A percentile compares a stretch with the other conserved stretches of the same genome.
These are phyloP conservation scores for Plasmodium fragile DNA, from an alignment of 169 alveolate genomes.

Conservation along the genomic window DNA sequence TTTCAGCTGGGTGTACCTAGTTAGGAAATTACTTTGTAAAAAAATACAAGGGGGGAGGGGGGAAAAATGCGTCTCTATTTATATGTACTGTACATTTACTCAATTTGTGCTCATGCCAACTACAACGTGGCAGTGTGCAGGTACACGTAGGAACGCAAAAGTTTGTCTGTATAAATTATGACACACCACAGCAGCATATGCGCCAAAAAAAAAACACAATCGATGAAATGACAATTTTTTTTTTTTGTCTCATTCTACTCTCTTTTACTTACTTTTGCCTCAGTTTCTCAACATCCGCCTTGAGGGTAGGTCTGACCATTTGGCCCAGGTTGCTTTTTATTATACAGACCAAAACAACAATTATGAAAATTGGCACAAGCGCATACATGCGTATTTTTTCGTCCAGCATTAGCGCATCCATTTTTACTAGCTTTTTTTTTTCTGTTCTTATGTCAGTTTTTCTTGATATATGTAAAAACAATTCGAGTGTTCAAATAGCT, in stretches of 20 bases:
- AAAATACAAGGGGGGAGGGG: neutral
- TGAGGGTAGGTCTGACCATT: conserved; percentile 27
- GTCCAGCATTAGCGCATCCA: conserved; percentile 80
- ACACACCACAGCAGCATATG: neutral
- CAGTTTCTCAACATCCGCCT: conserved; percentile 65
- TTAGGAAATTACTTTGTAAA: conserved; percentile 31
- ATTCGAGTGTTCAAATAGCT: neutral
- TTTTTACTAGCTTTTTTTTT: conserved; percentile 11
- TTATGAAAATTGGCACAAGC: conserved; percentile 78
- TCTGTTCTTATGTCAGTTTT: conserved; percentile 25
- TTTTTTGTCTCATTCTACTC: neutral
- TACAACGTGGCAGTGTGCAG: conserved; percentile 5
- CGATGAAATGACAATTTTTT: neutral
- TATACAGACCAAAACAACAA: conserved; percentile 74
- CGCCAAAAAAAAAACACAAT: neutral
- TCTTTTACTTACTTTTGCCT: conserved; percentile 35
- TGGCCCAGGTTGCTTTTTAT: conserved; percentile 77
- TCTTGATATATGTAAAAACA: neutral
- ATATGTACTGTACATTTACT: neutral
- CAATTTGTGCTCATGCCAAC: neutral
- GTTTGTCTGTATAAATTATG: neutral
- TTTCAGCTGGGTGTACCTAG: conserved; percentile 23
- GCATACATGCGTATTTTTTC: conserved; percentile 75
- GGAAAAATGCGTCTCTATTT: neutral
- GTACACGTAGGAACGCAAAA: neutral